These are phyloP conservation scores for Ehretia macrophylla DNA, from an alignment of 257 asterid species.

Conservation along the genomic window DNA sequence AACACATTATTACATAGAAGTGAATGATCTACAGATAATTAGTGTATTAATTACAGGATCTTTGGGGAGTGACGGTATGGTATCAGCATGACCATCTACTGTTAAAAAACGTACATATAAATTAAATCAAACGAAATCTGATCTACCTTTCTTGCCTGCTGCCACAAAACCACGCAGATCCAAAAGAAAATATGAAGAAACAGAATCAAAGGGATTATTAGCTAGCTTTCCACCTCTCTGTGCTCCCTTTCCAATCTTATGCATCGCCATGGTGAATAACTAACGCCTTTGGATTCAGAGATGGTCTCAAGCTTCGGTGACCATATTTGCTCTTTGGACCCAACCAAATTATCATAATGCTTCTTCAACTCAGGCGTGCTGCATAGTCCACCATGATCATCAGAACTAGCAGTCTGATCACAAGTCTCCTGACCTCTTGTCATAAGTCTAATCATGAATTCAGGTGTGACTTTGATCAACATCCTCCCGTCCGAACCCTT, in stretches of 20 bases:
- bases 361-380: conserved; percentile 82
- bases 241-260: conserved; percentile 55
- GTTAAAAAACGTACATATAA: too few species aligned
- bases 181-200: too few species aligned
- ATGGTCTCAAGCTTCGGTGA: conserved; percentile 82
- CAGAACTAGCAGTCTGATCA: not conserved
- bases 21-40: too few species aligned
- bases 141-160: too few species aligned
- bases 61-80: too few species aligned
- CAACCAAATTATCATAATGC: conserved; percentile 62
- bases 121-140: too few species aligned
- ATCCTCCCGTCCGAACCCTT: conserved; percentile 62
- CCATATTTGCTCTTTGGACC: conserved; percentile 57
- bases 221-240: not conserved
- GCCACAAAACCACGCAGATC: too few species aligned
- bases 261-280: conserved; percentile 70
- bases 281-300: conserved; percentile 48
- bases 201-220: not conserved
- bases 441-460: conserved; percentile 45
- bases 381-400: conserved; percentile 28
- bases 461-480: conserved; percentile 57
- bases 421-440: conserved; percentile 9
- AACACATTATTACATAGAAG: too few species aligned
- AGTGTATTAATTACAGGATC: too few species aligned
- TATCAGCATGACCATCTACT: too few species aligned